phyloP scores from a whole-genome alignment of 345 rosid genomes.

The Corymbia maculata region DNA sequence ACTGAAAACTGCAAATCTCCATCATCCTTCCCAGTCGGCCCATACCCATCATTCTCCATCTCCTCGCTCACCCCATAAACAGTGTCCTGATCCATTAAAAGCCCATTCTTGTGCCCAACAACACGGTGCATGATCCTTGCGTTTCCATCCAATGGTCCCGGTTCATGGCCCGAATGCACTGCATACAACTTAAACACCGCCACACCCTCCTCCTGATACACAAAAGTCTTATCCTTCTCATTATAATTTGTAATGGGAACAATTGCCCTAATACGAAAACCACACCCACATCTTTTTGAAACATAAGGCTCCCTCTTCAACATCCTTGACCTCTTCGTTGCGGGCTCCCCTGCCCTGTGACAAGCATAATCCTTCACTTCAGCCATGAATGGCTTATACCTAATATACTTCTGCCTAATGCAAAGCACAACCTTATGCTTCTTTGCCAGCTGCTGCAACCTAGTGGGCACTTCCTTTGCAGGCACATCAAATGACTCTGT shows the following conservation, averaged over 20 bases:
- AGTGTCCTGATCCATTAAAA: constrained; percentile 66
- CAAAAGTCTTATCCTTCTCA: constrained; percentile 93
- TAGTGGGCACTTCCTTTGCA: constrained; percentile 84
- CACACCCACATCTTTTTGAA: constrained; percentile 93
- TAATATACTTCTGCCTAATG: constrained; percentile 93
- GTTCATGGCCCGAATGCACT: constrained; percentile 98
- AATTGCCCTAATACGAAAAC: constrained; percentile 92
- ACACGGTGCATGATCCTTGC: constrained; percentile 98
- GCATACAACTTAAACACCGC: constrained; percentile 92
- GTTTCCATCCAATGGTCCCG: constrained; percentile 92
- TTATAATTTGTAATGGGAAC: constrained; percentile 90
- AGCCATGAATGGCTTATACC: constrained; percentile 98
- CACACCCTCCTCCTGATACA: constrained; percentile 90
- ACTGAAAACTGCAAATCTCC: constrained; percentile 55
- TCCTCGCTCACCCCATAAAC: constrained; percentile 88
- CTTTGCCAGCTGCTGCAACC: constrained; percentile 84
- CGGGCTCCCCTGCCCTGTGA: constrained; percentile 97
- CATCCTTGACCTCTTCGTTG: constrained; percentile 72
- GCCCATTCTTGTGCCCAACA: constrained; percentile 79
- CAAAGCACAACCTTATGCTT: constrained; percentile 97
- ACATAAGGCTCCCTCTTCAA: constrained; percentile 98
- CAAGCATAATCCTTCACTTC: constrained; percentile 99
- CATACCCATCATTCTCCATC: constrained; percentile 54
- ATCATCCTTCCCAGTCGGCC: constrained; percentile 60
- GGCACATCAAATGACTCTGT: constrained; percentile 95